phyloP scores from a whole-genome alignment of 805 yeast species.

The Starmerella bombi region DNA sequence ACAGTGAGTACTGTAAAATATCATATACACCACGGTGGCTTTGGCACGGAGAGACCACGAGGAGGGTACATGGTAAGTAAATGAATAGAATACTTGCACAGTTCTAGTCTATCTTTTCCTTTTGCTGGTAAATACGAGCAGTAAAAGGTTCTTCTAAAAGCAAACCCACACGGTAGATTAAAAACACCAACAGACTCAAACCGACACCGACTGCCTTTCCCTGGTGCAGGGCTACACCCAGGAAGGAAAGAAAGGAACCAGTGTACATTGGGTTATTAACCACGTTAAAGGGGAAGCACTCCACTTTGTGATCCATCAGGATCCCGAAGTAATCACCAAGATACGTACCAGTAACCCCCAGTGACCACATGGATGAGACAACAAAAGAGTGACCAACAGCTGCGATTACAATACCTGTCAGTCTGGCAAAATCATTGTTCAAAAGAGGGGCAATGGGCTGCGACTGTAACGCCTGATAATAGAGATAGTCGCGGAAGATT shows the following conservation, averaged over 20 bases:
- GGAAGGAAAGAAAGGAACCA: constrained; percentile 78
- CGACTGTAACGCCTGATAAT: constrained; percentile 49
- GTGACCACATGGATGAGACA: constrained; percentile 70
- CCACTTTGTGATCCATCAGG: constrained; percentile 77
- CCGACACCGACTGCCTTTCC: constrained; percentile 84
- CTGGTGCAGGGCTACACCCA: constrained; percentile 78
- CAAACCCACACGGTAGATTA: constrained; percentile 75
- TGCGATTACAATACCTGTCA: constrained; percentile 44
- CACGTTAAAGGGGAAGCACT: constrained; percentile 85
- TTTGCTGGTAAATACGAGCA: constrained; percentile 72
- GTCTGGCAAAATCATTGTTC: constrained; percentile 29
- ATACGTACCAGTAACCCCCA: constrained; percentile 94
- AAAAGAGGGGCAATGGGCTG: constrained; percentile 58
- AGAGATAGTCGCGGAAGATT: constrained; percentile 60
- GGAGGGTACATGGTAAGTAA: no score
- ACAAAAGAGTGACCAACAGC: constrained; percentile 70
- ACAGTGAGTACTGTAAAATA: no score
- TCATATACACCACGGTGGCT: no score
- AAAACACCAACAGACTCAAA: constrained; percentile 56
- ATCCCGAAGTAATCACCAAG: constrained; percentile 96
- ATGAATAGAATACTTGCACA: no score
- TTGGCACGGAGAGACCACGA: no score
- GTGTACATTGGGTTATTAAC: constrained; percentile 93
- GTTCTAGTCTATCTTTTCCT: constrained; percentile 21
- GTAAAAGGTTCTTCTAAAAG: constrained; percentile 94